A percentile compares a stretch with the other conserved stretches of the same genome.
These are phyloP conservation scores for Nigrospora sphaerica DNA, from an alignment of 2,329 filamentous ascomycete species.

Conservation along the genomic window DNA sequence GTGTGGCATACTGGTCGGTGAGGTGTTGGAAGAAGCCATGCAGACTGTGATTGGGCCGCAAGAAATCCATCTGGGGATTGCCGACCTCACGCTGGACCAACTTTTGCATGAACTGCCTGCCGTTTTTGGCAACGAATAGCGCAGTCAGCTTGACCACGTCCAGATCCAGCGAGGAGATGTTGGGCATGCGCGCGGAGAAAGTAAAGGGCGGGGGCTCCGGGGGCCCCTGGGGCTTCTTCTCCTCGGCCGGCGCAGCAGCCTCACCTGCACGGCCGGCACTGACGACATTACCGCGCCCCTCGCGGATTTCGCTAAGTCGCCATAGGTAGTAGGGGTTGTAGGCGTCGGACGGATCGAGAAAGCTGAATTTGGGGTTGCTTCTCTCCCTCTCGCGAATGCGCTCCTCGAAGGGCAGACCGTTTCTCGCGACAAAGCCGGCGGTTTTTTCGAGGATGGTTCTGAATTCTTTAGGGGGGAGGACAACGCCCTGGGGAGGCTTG, in stretches of 20 bases:
- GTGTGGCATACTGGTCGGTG: constrained; percentile 85
- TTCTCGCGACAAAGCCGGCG: constrained; percentile 77
- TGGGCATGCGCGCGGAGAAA: constrained; percentile 95
- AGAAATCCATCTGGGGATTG: constrained; percentile 94
- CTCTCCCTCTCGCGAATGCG: constrained; percentile 80
- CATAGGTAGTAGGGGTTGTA: constrained; percentile 88
- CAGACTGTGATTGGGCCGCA: constrained; percentile 89
- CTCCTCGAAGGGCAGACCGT: constrained; percentile 66
- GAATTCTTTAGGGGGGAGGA: constrained; percentile 85
- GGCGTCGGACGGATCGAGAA: constrained; percentile 70
- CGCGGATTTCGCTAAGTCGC: constrained; percentile 79
- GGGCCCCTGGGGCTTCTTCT: constrained; percentile 71
- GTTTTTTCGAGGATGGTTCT: constrained; percentile 84
- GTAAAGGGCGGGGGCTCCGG: constrained; percentile 79
- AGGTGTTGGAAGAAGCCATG: constrained; percentile 93
- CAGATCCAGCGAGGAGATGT: constrained; percentile 91
- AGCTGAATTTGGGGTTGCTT: constrained; percentile 84
- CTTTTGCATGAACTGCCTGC: constrained; percentile 83
- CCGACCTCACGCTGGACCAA: constrained; percentile 81
- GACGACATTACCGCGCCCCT: constrained; percentile 73
- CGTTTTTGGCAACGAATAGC: constrained; percentile 87
- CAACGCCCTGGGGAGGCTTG: constrained; percentile 75
- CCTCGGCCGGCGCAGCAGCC: constrained; percentile 36
- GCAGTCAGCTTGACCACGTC: constrained; percentile 71
- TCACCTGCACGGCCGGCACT: constrained; percentile 69